Conservation (phyloP, 2,329 filamentous ascomycete genomes). For the Microcera coccophila region DNA sequence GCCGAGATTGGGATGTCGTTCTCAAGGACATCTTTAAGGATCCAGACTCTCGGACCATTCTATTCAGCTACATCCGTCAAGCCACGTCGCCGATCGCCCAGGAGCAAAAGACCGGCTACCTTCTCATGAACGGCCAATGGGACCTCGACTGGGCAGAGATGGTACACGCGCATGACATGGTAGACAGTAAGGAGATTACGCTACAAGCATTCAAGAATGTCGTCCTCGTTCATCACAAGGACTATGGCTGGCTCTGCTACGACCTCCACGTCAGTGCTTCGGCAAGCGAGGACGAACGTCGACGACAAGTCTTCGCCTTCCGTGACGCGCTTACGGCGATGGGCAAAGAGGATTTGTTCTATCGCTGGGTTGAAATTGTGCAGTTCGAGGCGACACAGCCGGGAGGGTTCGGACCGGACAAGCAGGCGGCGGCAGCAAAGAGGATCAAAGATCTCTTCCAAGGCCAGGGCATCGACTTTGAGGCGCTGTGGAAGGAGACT, state of each 20-base stretch:
- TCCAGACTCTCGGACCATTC: constrained; percentile 50
- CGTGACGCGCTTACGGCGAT: constrained; percentile 69
- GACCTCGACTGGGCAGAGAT: constrained; percentile 83
- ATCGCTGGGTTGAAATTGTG: constrained; percentile 86
- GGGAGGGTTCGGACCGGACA: constrained; percentile 71
- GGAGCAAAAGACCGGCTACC: constrained; percentile 77
- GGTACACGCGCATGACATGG: constrained; percentile 66
- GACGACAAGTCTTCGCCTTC: constrained; percentile 75
- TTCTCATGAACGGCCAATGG: constrained; percentile 81
- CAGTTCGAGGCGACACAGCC: constrained; percentile 80
- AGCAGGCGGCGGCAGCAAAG: constrained; percentile 66
- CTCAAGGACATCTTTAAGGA: constrained; percentile 54
- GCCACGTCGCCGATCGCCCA: constrained; percentile 67
- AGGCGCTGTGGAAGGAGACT: constrained; percentile 59
- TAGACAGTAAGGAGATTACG: constrained; percentile 57
- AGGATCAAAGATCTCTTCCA: constrained; percentile 75
- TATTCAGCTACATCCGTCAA: constrained; percentile 59
- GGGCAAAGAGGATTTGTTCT: constrained; percentile 87
- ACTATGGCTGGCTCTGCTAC: constrained; percentile 61
- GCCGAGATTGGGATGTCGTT: constrained; percentile 64
- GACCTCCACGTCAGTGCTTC: constrained; percentile 57
- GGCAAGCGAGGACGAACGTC: constrained; percentile 57
- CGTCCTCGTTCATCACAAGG: constrained; percentile 64
- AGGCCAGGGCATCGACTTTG: constrained; percentile 74
- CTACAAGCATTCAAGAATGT: constrained; percentile 67